Base-by-base conservation (phyloP, 306 rosid species). In the Inga oerstediana region DNA sequence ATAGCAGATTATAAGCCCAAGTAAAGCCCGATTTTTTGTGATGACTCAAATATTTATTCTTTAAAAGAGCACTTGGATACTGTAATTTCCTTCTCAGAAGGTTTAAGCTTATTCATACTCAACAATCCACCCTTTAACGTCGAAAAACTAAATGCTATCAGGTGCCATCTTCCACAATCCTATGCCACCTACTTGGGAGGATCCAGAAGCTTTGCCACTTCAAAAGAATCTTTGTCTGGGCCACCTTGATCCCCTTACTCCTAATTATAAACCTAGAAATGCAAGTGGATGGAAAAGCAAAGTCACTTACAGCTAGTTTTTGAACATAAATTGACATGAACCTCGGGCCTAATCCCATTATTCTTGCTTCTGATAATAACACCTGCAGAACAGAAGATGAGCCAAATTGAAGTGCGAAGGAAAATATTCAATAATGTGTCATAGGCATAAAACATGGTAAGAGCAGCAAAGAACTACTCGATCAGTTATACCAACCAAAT, bases 301-400 rank as follows among this genome's bases (percentile, higher is more conserved):
- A 72, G 80, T 52, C 54, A 91, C 99, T 91, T 89, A 96, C 99
- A 75, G 96, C 94, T 46, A 93, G 85, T 91, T 89, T 93, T 70
- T 91, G 92, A 80, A 96, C 79, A 82, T 96, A 94, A 72, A 96
- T 80, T 78, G 98, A 90, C 99, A 96, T 92, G 88, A 96, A 96
- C 85, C 86, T 90, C 27, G 99, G 98, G 82, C 99, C 99, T 39
- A 94, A 85, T 61, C 97, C 95, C 90, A 96, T 19, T 77, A 96
- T 83, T 91, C 98, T 90, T 76, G 99, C 99, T 84, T 92, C 91
- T 59, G 99, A 91, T 14, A 91, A 72, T 35, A 92, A 83, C 59
- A 89, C 84, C 99, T 96, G 97, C 87, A 87, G 58, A 81, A 79
- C 30, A 35, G 48, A 62, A 82, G 54, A 71, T 10, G 74, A 68